Evolutionary conservation across 2,329 filamentous ascomycete species (phyloP).

Genomic region (Colletotrichum aenigma): DNA sequence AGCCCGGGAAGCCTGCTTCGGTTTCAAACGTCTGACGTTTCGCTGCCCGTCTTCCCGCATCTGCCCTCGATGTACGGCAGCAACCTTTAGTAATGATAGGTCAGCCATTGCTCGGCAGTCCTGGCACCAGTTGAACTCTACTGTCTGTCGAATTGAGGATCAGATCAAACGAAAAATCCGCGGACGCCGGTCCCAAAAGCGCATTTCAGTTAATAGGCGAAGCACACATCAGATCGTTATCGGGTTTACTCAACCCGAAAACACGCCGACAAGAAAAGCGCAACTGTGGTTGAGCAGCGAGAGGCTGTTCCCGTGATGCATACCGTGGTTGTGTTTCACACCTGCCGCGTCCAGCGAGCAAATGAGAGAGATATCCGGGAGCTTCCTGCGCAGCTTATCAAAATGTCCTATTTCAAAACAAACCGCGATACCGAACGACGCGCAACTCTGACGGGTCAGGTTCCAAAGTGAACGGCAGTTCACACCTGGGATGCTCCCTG

Average conservation of each 20-base stretch:
- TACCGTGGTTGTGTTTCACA: background rate
- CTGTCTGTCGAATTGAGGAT: background rate
- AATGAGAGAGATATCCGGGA: background rate
- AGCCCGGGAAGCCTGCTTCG: background rate
- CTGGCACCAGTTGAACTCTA: background rate
- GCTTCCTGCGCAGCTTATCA: background rate
- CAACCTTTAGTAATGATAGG: background rate
- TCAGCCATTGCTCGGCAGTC: background rate
- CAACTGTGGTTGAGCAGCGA: background rate
- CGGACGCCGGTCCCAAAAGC: background rate
- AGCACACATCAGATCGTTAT: background rate
- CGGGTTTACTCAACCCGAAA: background rate
- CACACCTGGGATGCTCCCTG: background rate
- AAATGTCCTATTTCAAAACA: background rate
- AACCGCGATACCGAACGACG: background rate
- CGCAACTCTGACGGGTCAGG: background rate
- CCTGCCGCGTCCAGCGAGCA: background rate
- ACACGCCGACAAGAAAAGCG: background rate
- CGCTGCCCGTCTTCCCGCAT: background rate
- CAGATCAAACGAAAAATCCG: slow-evolving; percentile 3
- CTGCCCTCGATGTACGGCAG: background rate
- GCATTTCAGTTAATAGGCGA: background rate
- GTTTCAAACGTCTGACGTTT: slow-evolving; percentile 21
- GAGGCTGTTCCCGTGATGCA: background rate
- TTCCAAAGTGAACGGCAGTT: background rate